Base-by-base conservation (phyloP, 768 basidiomycete genomes). In the Tylopilus sp. region DNA sequence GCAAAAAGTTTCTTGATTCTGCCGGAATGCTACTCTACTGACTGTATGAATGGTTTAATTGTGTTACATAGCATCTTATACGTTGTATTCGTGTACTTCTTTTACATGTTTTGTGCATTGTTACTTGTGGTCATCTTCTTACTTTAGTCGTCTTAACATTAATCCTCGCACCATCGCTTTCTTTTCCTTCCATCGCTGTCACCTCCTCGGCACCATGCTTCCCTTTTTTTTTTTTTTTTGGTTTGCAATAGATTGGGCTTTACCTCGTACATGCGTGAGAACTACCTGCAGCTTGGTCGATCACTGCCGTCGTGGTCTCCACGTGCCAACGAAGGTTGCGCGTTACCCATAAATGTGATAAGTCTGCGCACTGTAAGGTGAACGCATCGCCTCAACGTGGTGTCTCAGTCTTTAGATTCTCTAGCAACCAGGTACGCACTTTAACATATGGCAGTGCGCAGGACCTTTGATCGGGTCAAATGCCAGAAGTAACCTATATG, bases 21-120 rank as follows among this genome's bases (percentile, higher is more conserved):
- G 39, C 33, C 44, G 7, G 11, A 38, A 50, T 40, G 38, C 35
- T 31, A 40, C 44, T 44, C 50, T 57, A 44, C 54, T 52, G 62
- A 57, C 49, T 61, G 55, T 57, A 70, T 30, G 41, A 50, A 48
- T 42, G 48, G 45, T 26, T 41, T 56, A 66, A 56, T 65, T 30
- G 26, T 57, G 53, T 31, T 20, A 30, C 49, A 40, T 53, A 61
- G 51, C 53, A 48, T 20, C 41, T 28, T 58, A 52, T 57, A 69
- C 59, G 38, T 41, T 53, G 30, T 57, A 46, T 48, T 51, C 53
- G 30, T 57, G 44, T 48, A 50, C 53, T 49, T 20, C 47, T 50
- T 56, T 47, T 47, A 40, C 30, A 41, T 42, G 45, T 31, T 52
- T 48, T 47, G 42, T 57, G 35, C 44, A 42, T 30, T 47, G 30